phyloP scores from a whole-genome alignment of 1,284 basidiomycete genomes.

The Taiwanofungus camphoratus region DNA sequence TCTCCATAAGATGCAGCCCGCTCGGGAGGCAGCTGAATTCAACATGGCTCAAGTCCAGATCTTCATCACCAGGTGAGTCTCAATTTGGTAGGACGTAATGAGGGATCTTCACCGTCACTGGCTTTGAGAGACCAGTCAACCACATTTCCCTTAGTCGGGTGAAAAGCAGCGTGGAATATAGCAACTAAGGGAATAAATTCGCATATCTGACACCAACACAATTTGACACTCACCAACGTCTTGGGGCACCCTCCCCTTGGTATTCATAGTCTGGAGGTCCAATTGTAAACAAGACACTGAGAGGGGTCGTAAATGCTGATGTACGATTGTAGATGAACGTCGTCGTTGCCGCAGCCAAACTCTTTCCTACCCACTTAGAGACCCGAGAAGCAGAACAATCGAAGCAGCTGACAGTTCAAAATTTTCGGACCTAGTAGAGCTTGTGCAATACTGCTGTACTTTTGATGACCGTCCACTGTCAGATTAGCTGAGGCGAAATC shows the following conservation, averaged over 20 bases:
- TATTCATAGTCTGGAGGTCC: no score
- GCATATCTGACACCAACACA: neutral
- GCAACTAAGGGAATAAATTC: slow-evolving; percentile 44
- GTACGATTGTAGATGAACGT: no score
- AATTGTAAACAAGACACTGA: no score
- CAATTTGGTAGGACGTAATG: neutral
- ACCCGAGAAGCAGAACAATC: no score
- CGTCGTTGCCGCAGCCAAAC: no score
- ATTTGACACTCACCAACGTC: slow-evolving; percentile 37
- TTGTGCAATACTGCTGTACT: no score
- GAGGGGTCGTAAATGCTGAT: no score
- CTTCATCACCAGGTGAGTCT: slow-evolving; percentile 29
- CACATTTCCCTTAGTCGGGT: slow-evolving; percentile 71
- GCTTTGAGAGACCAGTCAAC: slow-evolving; percentile 71
- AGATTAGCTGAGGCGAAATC: no score
- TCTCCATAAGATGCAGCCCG: slow-evolving; percentile 72
- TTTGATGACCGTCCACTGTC: no score
- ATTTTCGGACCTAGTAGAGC: no score
- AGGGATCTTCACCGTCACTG: slow-evolving; percentile 44
- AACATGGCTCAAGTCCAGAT: slow-evolving; percentile 58
- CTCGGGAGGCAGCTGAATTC: slow-evolving; percentile 77
- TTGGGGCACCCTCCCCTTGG: slow-evolving; percentile 33
- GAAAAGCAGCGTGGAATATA: slow-evolving; percentile 78
- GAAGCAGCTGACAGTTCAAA: no score
- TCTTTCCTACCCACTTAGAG: no score